These are phyloP conservation scores for Hemileia vastatrix DNA, from an alignment of 1,284 basidiomycete species.

Conservation along the genomic window DNA sequence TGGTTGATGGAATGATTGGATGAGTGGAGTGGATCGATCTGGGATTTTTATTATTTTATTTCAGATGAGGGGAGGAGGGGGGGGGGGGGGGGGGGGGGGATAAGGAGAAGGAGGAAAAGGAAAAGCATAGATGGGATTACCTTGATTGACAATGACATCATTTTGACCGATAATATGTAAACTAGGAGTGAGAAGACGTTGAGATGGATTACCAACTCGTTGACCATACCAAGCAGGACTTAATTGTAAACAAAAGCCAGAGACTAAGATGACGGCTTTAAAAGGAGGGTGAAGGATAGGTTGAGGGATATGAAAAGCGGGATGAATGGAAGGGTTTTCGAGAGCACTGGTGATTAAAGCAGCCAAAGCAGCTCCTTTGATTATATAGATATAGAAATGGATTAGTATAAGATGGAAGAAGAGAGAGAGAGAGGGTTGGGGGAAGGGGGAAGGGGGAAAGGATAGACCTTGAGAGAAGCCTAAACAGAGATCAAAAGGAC, in stretches of 20 bases:
- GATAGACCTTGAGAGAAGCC: constrained; percentile 21
- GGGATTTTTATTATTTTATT: not conserved
- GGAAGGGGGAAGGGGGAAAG: not conserved
- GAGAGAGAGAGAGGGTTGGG: no score
- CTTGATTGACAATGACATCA: constrained; percentile 15
- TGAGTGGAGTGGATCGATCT: constrained; percentile 12
- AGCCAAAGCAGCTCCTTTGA: constrained; percentile 18
- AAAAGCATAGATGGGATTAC: no score
- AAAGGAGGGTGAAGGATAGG: constrained; percentile 9
- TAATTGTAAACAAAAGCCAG: constrained; percentile 5
- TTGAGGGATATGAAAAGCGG: not conserved
- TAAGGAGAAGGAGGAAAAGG: no score
- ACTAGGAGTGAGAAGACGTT: constrained; percentile 10
- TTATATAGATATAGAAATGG: not conserved
- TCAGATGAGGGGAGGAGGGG: no score
- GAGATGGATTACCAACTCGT: not conserved
- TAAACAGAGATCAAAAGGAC: constrained; percentile 22
- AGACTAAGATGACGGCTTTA: constrained; percentile 18
- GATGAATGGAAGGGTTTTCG: constrained; percentile 8
- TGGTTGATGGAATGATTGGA: constrained; percentile 1
- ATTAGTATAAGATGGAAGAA: no score
- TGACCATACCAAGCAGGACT: not conserved
- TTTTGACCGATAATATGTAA: constrained; percentile 19
- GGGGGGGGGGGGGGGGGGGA: no score
- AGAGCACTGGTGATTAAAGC: constrained; percentile 2